Conservation (phyloP, 2,329 filamentous ascomycete genomes). For the Thielaviopsis punctulata region DNA sequence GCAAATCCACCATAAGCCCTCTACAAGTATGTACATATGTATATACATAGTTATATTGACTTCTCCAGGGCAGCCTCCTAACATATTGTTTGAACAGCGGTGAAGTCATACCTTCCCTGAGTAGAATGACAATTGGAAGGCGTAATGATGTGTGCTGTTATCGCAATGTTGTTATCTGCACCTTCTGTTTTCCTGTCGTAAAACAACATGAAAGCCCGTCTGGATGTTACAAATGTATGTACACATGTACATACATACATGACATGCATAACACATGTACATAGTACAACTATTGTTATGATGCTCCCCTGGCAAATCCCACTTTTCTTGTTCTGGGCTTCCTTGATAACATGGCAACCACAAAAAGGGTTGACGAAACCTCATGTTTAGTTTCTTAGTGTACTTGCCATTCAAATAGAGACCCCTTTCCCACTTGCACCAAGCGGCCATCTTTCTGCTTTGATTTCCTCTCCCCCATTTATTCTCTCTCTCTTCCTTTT, state of each 20-base stretch:
- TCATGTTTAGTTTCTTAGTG: background rate
- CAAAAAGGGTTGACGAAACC: background rate
- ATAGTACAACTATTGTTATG: background rate
- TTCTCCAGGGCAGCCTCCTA: too few relatives aligned
- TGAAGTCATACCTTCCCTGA: too few relatives aligned
- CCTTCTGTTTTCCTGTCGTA: too few relatives aligned
- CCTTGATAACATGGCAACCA: background rate
- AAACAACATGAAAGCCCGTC: too few relatives aligned
- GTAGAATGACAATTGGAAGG: too few relatives aligned
- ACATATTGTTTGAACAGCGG: too few relatives aligned
- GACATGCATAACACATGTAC: too few relatives aligned
- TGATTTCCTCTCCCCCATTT: background rate
- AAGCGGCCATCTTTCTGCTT: conserved; percentile 3
- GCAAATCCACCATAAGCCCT: background rate
- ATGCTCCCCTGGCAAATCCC: conserved; percentile 4
- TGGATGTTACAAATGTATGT: too few relatives aligned
- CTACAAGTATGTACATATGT: too few relatives aligned
- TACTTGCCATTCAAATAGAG: conserved; percentile 6
- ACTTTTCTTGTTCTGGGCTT: conserved; percentile 7
- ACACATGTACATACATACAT: background rate
- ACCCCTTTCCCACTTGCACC: conserved; percentile 7
- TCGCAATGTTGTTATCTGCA: too few relatives aligned
- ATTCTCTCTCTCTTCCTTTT: conserved; percentile 8
- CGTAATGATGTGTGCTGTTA: too few relatives aligned
- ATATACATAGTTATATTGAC: too few relatives aligned